Evolutionary conservation across 164 flowering plant species (phyloP), one percentile per base, ranked within the genome.

Genomic region (Nymphaea colorata): DNA sequence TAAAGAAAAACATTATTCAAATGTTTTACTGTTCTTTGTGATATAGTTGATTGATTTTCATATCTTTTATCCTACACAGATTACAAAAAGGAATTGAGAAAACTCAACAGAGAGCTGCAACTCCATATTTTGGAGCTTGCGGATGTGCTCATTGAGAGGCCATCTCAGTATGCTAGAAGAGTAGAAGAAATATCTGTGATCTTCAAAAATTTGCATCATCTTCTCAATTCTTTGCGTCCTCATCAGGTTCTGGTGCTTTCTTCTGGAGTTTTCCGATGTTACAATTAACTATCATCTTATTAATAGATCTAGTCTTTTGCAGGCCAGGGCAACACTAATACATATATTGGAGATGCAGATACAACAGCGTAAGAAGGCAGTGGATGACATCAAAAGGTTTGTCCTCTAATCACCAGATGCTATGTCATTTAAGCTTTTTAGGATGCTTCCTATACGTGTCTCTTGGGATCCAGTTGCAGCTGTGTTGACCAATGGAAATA

Each of bases 91-190:
- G 96, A 90, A 75, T 70, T 92, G 76, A 82, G 83, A 65, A 76
- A 85, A 0, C 88, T 92, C 44, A 93, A 93, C 68, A 83, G 98
- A 78, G 96, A 93, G 72, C 69, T 93, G 78, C 95, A 87, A 79
- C 84, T 93, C 53, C 93, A 93, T 70, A 76, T 93, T 61, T 76
- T 93, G 81, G 98, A 93, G 84, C 93, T 93, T 71, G 88, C 96
- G 68, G 98, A 93, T 80, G 82, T 90, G 78, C 91, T 92, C 79
- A 91, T 92, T 72, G 96, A 92, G 78, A 80, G 91, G 67, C 98
- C 98, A 59, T 90, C 95, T 64, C 98, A 92, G 66, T 92, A 92
- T 79, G 98, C 96, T 18, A 82, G 95, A 76, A 82, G 93, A 82
- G 96, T 92, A 60, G 98, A 90, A 72, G 96, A 92, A 55, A 84